Evolutionary conservation across 2,329 filamentous ascomycete species (phyloP).

Genomic region (Alternaria burnsii): DNA sequence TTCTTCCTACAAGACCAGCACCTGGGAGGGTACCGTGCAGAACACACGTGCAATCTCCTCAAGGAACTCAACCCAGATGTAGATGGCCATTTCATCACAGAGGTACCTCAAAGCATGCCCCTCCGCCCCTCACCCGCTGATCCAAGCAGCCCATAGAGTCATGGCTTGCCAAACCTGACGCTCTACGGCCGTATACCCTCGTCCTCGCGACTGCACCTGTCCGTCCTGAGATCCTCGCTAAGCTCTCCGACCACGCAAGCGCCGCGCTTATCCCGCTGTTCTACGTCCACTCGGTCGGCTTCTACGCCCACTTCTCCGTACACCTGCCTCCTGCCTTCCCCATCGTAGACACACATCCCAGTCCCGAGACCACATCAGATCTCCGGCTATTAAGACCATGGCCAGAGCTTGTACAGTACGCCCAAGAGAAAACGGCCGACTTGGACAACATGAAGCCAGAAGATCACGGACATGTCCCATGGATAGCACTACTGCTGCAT

Average conservation of each 20-base stretch:
- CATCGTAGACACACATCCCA: conserved; percentile 94
- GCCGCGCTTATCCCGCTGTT: conserved; percentile 75
- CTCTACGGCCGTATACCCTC: conserved; percentile 63
- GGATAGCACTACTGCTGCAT: conserved; percentile 81
- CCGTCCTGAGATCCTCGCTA: conserved; percentile 59
- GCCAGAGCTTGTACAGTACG: conserved; percentile 78
- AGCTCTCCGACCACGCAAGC: conserved; percentile 60
- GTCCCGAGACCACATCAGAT: conserved; percentile 83
- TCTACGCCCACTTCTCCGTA: conserved; percentile 89
- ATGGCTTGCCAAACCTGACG: conserved; percentile 53
- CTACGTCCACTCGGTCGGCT: conserved; percentile 87
- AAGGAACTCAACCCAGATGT: conserved; percentile 94
- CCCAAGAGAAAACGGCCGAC: conserved; percentile 70
- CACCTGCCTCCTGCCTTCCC: conserved; percentile 81
- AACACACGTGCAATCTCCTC: conserved; percentile 78
- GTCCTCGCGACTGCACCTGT: conserved; percentile 69
- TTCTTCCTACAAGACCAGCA: conserved; percentile 90
- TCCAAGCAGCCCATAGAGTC: conserved; percentile 53
- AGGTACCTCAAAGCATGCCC: conserved; percentile 53
- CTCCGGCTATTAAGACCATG: conserved; percentile 85
- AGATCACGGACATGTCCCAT: conserved; percentile 91
- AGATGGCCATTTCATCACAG: conserved; percentile 72
- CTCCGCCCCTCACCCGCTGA: conserved; percentile 9
- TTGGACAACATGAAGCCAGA: conserved; percentile 77
- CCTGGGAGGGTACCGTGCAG: conserved; percentile 78